Evolutionary conservation across 805 yeast species (phyloP), one percentile per base, ranked within the genome.

Genomic region (Kodamaea restingae): DNA sequence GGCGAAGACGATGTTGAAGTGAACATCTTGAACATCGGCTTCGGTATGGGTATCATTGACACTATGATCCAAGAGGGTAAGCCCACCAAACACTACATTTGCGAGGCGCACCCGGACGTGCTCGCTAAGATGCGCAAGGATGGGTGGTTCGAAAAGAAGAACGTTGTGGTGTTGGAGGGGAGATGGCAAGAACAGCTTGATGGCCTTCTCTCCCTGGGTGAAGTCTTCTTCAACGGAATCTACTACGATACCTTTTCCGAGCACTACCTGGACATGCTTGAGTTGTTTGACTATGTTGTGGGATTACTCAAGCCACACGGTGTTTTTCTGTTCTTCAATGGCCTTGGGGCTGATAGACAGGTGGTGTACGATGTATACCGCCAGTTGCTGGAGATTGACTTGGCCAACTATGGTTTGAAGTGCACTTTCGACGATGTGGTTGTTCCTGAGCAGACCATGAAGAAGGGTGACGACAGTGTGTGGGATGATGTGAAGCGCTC

Each of bases 11-110:
- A 70, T 25, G 56, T 67, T 7, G 71, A 67, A 29, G 49, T 70
- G 15, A 73, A 67, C 28, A 78, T 91, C 2, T 65, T 91, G 26
- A 90, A 90, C 52, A 85, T 90, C 28, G 98, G 98, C 0, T 90
- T 91, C 57, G 98, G 98, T 2, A 87, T 90, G 96, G 98, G 98
- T 2, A 91, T 90, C 39, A 88, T 90, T 39, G 98, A 90, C 57
- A 65, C 77, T 1, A 78, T 81, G 73, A 84, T 90, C 43, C 57
- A 56, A 10, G 50, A 45, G 12, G 63, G 60, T 32, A 52, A 51
- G 14, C 91, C 90, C 15, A 67, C 77, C 3, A 75, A 71, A 45
- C 98, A 90, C 57, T 90, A 87, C 59, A 91, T 90, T 30, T 81
- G 87, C 43, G 98, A 90, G 59, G 96, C 97, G 0, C 98, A 90